Evolutionary conservation across 257 asterid species (phyloP).

Genomic region (Prunella vulgaris): DNA sequence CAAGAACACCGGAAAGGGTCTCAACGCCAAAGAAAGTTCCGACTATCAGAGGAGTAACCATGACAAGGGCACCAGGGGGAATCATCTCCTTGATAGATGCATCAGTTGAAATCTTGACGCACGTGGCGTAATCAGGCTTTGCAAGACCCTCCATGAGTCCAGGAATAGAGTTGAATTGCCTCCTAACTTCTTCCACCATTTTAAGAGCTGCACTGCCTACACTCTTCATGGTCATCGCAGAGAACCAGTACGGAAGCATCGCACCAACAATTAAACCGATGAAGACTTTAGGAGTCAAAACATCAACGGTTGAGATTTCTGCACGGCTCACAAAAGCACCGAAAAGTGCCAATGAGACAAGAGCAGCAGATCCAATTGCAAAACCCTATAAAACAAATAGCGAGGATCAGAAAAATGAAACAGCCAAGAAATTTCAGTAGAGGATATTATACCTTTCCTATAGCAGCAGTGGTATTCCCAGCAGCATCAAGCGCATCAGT

Average conservation of each 20-base stretch:
- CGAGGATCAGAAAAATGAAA: background rate
- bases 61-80: slow-evolving; percentile 91
- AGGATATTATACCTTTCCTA: slow-evolving; percentile 60
- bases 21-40: slow-evolving; percentile 83
- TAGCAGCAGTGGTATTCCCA: slow-evolving; percentile 94
- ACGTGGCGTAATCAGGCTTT: slow-evolving; percentile 81
- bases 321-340: slow-evolving; percentile 98
- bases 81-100: slow-evolving; percentile 91
- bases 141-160: slow-evolving; percentile 74
- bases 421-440: background rate
- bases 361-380: slow-evolving; percentile 91
- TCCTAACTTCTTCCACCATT: slow-evolving; percentile 88
- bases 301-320: slow-evolving; percentile 60
- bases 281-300: slow-evolving; percentile 79
- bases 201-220: slow-evolving; percentile 87
- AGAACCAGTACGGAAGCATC: slow-evolving; percentile 95
- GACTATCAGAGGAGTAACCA: slow-evolving; percentile 84
- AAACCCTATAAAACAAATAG: slow-evolving; percentile 56
- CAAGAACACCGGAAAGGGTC: slow-evolving; percentile 85
- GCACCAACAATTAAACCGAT: slow-evolving; percentile 84
- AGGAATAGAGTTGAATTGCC: slow-evolving; percentile 84
- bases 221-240: slow-evolving; percentile 97
- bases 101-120: slow-evolving; percentile 86
- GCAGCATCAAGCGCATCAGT: slow-evolving; percentile 98
- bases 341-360: slow-evolving; percentile 75